Conservation (phyloP, 2,329 filamentous ascomycete genomes). For the Lachnellula willkommii region DNA sequence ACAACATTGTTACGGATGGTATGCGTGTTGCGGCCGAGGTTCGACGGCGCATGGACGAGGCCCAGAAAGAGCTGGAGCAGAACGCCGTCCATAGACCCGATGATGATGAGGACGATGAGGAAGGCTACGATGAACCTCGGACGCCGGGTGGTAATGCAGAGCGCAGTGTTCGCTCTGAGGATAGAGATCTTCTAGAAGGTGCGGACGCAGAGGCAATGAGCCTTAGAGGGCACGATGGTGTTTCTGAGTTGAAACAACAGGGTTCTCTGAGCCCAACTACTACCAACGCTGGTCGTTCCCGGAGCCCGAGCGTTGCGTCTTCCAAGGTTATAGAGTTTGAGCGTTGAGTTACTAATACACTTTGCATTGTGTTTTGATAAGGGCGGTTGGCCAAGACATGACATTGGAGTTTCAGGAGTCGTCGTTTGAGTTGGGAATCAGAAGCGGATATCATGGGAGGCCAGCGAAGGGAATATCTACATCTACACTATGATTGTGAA, state of each 20-base stretch:
- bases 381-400: too few species aligned
- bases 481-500: too few species aligned
- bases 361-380: not conserved
- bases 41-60: constrained; percentile 87
- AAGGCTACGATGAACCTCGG: constrained; percentile 48
- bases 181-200: constrained; percentile 67
- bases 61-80: constrained; percentile 83
- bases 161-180: constrained; percentile 58
- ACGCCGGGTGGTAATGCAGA: constrained; percentile 50
- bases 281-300: not conserved
- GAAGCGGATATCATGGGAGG: too few species aligned
- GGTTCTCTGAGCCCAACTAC: constrained; percentile 13
- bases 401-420: too few species aligned
- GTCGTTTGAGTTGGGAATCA: too few species aligned
- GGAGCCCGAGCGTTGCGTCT: not conserved
- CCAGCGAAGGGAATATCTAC: too few species aligned
- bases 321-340: constrained; percentile 44
- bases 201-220: constrained; percentile 63
- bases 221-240: constrained; percentile 29
- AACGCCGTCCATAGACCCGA: constrained; percentile 64
- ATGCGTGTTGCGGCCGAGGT: constrained; percentile 96
- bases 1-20: constrained; percentile 96
- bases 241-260: constrained; percentile 13
- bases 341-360: constrained; percentile 17
- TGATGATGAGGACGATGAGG: constrained; percentile 67